These are phyloP conservation scores for Venturia oleaginea DNA, from an alignment of 2,329 filamentous ascomycete genomes.

Conservation along the genomic window DNA sequence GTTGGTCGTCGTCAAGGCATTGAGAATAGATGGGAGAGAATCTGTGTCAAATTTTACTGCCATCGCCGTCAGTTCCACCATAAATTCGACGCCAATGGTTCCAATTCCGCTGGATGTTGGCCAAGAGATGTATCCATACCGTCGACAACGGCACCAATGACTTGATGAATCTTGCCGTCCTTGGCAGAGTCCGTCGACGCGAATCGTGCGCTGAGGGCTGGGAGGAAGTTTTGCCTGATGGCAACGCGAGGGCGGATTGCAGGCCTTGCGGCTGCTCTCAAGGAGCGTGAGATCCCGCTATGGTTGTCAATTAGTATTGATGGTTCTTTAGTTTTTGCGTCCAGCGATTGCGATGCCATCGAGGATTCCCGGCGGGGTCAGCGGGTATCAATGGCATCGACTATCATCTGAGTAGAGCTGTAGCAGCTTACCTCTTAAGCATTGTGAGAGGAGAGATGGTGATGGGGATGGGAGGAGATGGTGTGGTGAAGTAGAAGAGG, in stretches of 20 bases:
- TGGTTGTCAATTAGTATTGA: conserved; percentile 26
- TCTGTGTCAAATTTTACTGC: conserved; percentile 94
- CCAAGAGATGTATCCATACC: conserved; percentile 50
- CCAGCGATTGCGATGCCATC: conserved; percentile 11
- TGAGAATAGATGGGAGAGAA: conserved; percentile 93
- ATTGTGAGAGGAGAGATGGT: conserved; percentile 35
- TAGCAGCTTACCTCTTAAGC: conserved; percentile 49
- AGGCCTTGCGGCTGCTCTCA: conserved; percentile 48
- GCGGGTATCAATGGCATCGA: conserved; percentile 26
- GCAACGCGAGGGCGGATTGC: conserved; percentile 42
- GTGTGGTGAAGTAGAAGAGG: not conserved
- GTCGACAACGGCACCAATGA: conserved; percentile 99
- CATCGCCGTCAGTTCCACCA: conserved; percentile 25
- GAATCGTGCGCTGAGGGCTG: conserved; percentile 51
- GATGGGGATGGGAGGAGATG: conserved; percentile 11
- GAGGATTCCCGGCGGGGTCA: conserved; percentile 17
- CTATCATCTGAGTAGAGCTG: conserved; percentile 2
- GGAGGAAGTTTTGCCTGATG: conserved; percentile 37
- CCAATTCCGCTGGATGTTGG: conserved; percentile 18
- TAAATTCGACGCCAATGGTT: conserved; percentile 20
- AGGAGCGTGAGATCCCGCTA: conserved; percentile 58
- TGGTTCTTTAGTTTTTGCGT: conserved; percentile 6
- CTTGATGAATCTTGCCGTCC: conserved; percentile 62
- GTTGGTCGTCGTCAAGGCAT: conserved; percentile 88
- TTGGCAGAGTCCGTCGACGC: conserved; percentile 48